Evolutionary conservation across 2,329 filamentous ascomycete genomes (phyloP).

Genomic region (Sporothrix variecibatus): DNA sequence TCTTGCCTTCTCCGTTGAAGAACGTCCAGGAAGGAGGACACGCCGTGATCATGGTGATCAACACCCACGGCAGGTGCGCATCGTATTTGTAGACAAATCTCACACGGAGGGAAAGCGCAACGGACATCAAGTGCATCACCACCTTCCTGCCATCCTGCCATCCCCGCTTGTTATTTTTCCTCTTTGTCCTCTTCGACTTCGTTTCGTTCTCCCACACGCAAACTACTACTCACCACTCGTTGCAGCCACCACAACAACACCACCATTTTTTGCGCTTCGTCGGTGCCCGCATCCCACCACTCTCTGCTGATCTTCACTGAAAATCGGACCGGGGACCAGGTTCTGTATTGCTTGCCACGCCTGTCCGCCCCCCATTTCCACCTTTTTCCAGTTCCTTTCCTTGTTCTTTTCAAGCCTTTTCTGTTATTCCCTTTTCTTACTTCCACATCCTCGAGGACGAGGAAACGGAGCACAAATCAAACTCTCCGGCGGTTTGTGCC

Average conservation of each 20-base stretch:
- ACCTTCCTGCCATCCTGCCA: neutral
- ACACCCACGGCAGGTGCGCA: slow-evolving; percentile 1
- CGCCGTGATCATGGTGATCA: neutral
- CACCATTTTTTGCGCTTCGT: neutral
- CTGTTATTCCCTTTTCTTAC: neutral
- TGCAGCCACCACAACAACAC: neutral
- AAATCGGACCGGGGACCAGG: neutral
- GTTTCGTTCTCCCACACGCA: slow-evolving; percentile 4
- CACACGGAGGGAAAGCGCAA: slow-evolving; percentile 9
- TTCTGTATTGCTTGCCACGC: neutral
- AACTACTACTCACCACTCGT: neutral
- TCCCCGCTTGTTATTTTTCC: neutral
- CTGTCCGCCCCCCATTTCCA: slow-evolving; percentile 1
- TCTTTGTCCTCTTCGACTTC: neutral
- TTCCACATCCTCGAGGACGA: neutral
- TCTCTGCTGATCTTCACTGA: slow-evolving; percentile 18
- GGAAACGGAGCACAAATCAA: neutral
- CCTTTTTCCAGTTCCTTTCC: neutral
- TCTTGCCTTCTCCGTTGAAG: neutral
- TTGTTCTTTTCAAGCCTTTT: neutral
- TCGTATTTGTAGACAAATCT: neutral
- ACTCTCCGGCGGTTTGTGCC: neutral
- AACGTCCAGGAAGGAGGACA: neutral
- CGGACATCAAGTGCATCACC: neutral
- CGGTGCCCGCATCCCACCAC: neutral